phyloP scores from a whole-genome alignment of 164 flowering plant species.

The Vitis rupestris region DNA sequence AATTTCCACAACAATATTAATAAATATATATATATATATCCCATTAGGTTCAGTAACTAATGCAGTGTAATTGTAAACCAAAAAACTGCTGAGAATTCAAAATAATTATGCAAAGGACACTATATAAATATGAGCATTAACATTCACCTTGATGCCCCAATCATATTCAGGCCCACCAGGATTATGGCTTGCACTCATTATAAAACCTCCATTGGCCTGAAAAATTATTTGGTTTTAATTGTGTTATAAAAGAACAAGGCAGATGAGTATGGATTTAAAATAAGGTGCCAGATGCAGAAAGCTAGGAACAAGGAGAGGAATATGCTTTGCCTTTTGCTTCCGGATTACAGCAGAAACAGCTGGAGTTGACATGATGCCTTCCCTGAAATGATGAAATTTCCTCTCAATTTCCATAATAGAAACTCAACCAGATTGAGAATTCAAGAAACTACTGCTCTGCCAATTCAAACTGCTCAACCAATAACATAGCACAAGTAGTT shows the following conservation, averaged over 20 bases:
- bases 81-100: neutral
- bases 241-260: neutral
- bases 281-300: constrained; percentile 6
- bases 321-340: constrained; percentile 68
- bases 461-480: neutral
- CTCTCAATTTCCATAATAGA: constrained; percentile 6
- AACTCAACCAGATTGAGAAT: neutral
- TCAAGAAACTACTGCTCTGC: neutral
- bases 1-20: too few species aligned
- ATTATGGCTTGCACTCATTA: constrained; percentile 99
- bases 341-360: constrained; percentile 98
- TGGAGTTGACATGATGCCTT: constrained; percentile 94
- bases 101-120: too few species aligned
- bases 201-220: constrained; percentile 99
- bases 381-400: constrained; percentile 52
- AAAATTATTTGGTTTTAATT: too few species aligned
- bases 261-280: neutral
- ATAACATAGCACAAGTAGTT: too few species aligned
- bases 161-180: constrained; percentile 99
- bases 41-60: too few species aligned
- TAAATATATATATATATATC: too few species aligned
- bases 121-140: neutral
- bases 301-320: neutral
- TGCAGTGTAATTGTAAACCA: neutral
- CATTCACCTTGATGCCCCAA: constrained; percentile 95